Base-by-base conservation (phyloP, 306 rosid species). In the Sicyos edulis region DNA sequence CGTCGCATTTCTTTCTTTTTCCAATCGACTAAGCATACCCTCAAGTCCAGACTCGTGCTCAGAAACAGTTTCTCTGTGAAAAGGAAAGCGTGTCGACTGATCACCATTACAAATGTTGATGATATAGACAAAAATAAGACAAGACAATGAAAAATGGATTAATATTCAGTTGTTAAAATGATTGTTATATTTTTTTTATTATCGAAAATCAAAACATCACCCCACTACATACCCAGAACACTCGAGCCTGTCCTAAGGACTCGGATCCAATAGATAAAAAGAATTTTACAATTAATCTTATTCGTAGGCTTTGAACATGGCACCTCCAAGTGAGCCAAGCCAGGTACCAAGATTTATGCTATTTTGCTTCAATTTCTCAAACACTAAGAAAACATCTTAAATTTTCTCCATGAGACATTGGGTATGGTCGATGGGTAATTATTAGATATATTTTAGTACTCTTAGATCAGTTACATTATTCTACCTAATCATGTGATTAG, bases 11-110 rank as follows among this genome's bases (percentile, higher is more conserved):
- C 97, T 87, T 68, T 87, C 79, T 78, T 84, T 91, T 84, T 84
- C 96, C 85, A 91, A 78, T 54, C 97, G 88, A 74, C 74, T 85
- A 82, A 93, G 79, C 80, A 95, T 95, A 26, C 99, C 99, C 79
- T 81, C 97, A 80, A 95, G 81, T 37, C 97, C 97, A 78, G 89
- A 87, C 69, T 91, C 81, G 10, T 72, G 78, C 78, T 72, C 83
- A 42, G 77, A 68, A 67, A 72, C 65, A 34, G 61, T 61, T 81
- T 86, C 87, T 71, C 99, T 93, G 81, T 61, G 68, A 40, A 76
- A 21, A 21, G 13, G 14, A 75, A 24, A 54, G 21, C 42, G 22
- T 58, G 51, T 11, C 71, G 34, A 20, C 24, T 8, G 73, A 62
- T 55, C 29, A 56, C 74, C 58, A 40, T 44, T 62, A 45, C 74